These are phyloP conservation scores for Imleria badia DNA, from an alignment of 768 basidiomycete genomes.

Conservation along the genomic window DNA sequence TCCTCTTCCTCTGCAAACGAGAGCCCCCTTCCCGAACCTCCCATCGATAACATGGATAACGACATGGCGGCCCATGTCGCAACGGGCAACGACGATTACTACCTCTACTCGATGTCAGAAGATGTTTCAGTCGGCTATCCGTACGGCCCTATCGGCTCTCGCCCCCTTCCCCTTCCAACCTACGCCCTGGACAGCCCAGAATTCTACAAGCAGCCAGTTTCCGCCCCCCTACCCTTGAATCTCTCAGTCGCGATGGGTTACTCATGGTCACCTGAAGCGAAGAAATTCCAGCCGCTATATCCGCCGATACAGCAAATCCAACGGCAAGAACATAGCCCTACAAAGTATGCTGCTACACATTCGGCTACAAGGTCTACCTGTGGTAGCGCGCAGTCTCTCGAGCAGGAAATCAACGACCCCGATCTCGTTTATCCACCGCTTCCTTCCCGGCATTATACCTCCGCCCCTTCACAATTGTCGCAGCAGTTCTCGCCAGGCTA, in stretches of 20 bases:
- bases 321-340: conserved; percentile 24
- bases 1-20: conserved; percentile 41
- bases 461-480: conserved; percentile 16
- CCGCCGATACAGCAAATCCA: conserved; percentile 31
- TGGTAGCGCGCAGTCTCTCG: conserved; percentile 18
- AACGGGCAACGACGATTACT: conserved; percentile 28
- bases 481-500: conserved; percentile 25
- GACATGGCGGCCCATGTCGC: conserved; percentile 27
- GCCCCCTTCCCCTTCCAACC: conserved; percentile 21
- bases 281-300: conserved; percentile 39
- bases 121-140: conserved; percentile 23
- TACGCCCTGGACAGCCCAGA: conserved; percentile 26
- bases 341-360: conserved; percentile 14
- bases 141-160: conserved; percentile 25
- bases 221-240: conserved; percentile 32
- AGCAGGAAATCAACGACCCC: conserved; percentile 27
- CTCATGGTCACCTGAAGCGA: conserved; percentile 30
- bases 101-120: conserved; percentile 26
- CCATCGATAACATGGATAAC: conserved; percentile 35
- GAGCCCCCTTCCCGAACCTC: conserved; percentile 40
- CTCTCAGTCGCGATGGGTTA: conserved; percentile 34
- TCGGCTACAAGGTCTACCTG: conserved; percentile 16
- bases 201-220: conserved; percentile 34
- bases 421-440: conserved; percentile 25
- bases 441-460: conserved; percentile 25